Percentiles rank a stretch among this genome's conserved stretches.
phyloP scores from a whole-genome alignment of 768 basidiomycete species.

The Gloeostereum incarnatum region DNA sequence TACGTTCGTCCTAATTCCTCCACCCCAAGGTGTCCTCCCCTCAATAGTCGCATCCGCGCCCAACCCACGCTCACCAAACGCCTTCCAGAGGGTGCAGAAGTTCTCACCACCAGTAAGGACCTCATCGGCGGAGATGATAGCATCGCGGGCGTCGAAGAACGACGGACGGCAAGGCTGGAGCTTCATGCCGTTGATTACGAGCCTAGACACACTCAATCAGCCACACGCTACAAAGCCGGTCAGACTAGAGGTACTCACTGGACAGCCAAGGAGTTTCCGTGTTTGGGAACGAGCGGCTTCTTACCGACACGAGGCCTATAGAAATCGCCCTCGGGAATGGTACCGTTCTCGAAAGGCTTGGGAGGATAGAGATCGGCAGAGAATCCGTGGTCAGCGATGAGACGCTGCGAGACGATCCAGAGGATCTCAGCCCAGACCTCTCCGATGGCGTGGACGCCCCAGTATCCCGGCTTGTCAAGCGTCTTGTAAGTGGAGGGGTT shows the following conservation, averaged over 20 bases:
- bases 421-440: conserved; percentile 95
- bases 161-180: conserved; percentile 84
- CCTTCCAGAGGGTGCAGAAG: conserved; percentile 78
- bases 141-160: conserved; percentile 86
- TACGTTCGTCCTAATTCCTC: conserved; percentile 70
- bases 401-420: conserved; percentile 64
- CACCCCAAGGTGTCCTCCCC: conserved; percentile 87
- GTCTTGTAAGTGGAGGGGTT: conserved; percentile 95
- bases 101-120: conserved; percentile 91
- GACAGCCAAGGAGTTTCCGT: conserved; percentile 81
- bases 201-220: conserved; percentile 22
- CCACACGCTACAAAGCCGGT: neutral
- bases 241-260: conserved; percentile 34
- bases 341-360: conserved; percentile 50
- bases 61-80: conserved; percentile 75
- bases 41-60: conserved; percentile 68
- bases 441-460: conserved; percentile 87
- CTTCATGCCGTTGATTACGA: conserved; percentile 91
- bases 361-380: conserved; percentile 78
- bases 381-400: conserved; percentile 82
- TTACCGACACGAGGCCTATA: conserved; percentile 46
- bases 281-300: conserved; percentile 70
- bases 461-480: conserved; percentile 89
- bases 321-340: conserved; percentile 62
- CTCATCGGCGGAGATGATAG: conserved; percentile 87